Base-by-base conservation (phyloP, 2,329 filamentous ascomycete genomes). In the Zymoseptoria tritici region DNA sequence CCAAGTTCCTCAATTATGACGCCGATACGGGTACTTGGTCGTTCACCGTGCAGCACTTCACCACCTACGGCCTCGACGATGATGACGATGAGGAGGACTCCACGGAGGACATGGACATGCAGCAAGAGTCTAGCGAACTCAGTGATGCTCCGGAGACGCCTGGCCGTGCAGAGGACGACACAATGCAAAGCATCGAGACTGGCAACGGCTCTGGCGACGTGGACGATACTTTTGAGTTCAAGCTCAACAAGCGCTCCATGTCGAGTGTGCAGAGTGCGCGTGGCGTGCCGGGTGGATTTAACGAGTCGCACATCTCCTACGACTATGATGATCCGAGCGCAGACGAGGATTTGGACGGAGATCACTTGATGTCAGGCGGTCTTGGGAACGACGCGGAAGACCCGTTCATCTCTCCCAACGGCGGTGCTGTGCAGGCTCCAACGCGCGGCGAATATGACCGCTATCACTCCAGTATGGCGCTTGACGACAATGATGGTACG, bases 21-120 rank as follows among this genome's bases (percentile, higher is more conserved):
- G 79, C 81, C 59, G 81, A 90, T 1, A 91, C 86, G 56, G 94
- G 93, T 56, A 83, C 89, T 53, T 99, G 95, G 95, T 84, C 84
- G 13, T 99, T 99, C 78, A 85, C 81, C 9, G 94, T 99, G n/a
- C 86, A 93, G 70, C 94, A 99, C 74, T 99, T 95, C 74, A 97
- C 93, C 1, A 96, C 91, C 1, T 99, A 99, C 71, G 92, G 89
- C 49, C 81, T 97, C 57, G 88, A 93, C 64, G 90, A 90, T 49
- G 77, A 77, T 50, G 78, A 81, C 29, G 81, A 89, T 49, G 84
- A 86, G 56, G 84, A 86, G 56, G 89, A 91, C 29, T 59, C 60
- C 11, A 64, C 59, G 6, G 66, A 68, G 20, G 59, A 62, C 52
- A 87, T 90, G 26, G 86, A 89, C 53, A 61, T 57, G 13, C 87